These are phyloP conservation scores for Lineolata rhizophorae DNA, from an alignment of 495 filamentous ascomycete species.

Conservation along the genomic window DNA sequence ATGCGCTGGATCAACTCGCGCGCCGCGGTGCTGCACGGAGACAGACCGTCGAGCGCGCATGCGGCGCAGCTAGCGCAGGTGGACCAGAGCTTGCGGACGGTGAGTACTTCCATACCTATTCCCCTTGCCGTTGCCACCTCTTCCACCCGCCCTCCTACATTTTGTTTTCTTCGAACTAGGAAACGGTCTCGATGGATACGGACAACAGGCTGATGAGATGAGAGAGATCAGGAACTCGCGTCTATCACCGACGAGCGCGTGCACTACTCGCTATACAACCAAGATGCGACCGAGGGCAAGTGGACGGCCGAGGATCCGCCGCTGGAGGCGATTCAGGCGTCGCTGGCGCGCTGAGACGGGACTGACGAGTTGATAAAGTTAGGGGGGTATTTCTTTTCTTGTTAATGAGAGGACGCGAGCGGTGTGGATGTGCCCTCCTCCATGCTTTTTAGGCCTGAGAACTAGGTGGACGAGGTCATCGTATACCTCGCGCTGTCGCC, in stretches of 20 bases:
- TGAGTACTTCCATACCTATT: conserved; percentile 18
- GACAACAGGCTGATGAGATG: not conserved
- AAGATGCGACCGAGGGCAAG: conserved; percentile 17
- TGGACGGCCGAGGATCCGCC: conserved; percentile 20
- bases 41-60: conserved; percentile 34
- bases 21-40: conserved; percentile 39
- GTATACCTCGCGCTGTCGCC: too few relatives aligned
- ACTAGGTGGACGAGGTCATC: too few relatives aligned
- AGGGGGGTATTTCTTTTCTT: too few relatives aligned
- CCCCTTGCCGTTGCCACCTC: not conserved
- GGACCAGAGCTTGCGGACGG: conserved; percentile 37
- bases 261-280: conserved; percentile 15
- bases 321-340: conserved; percentile 4
- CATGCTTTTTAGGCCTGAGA: too few relatives aligned
- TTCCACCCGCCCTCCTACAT: not conserved
- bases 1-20: conserved; percentile 63
- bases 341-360: too few relatives aligned
- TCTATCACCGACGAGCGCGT: conserved; percentile 18
- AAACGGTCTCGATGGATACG: too few relatives aligned
- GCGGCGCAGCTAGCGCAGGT: conserved; percentile 32
- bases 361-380: too few relatives aligned
- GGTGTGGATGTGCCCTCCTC: too few relatives aligned
- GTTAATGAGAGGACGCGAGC: too few relatives aligned
- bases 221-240: conserved; percentile 13
- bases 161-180: not conserved